Conservation (phyloP, 805 yeast species). For the Cyberlindnera galapagoensis region DNA sequence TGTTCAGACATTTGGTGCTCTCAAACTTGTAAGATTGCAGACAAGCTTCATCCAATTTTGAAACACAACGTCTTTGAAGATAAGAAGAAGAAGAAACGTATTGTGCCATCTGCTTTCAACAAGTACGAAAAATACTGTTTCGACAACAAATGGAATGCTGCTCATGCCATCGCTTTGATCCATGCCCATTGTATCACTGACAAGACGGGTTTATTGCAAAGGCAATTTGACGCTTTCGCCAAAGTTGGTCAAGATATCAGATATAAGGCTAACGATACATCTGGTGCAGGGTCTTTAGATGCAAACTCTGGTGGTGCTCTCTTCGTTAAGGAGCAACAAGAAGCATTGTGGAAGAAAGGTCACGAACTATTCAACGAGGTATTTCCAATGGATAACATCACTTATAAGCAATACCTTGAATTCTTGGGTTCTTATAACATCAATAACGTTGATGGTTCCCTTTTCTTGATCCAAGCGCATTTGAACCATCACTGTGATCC, state of each 20-base stretch:
- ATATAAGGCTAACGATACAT: constrained; percentile 50
- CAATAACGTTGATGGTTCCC: constrained; percentile 60
- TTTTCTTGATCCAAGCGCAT: constrained; percentile 60
- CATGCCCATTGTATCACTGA: constrained; percentile 39
- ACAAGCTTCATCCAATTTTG: constrained; percentile 45
- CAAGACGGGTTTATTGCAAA: constrained; percentile 31
- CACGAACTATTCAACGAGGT: constrained; percentile 41
- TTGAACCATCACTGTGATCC: constrained; percentile 76
- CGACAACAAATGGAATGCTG: constrained; percentile 61
- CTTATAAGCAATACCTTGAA: constrained; percentile 49
- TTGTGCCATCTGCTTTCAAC: constrained; percentile 45
- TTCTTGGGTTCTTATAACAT: constrained; percentile 70
- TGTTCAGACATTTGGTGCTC: constrained; percentile 73
- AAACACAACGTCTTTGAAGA: constrained; percentile 47
- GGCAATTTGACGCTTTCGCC: constrained; percentile 60
- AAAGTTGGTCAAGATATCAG: constrained; percentile 61
- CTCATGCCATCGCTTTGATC: constrained; percentile 56
- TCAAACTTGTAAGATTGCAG: constrained; percentile 47
- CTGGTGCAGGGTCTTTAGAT: constrained; percentile 38
- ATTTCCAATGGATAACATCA: constrained; percentile 32
- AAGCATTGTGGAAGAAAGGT: constrained; percentile 54
- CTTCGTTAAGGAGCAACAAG: constrained; percentile 50
- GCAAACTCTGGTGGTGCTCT: constrained; percentile 42
- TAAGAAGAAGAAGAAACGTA: constrained; percentile 27
- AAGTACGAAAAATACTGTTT: constrained; percentile 55